Evolutionary conservation across 345 rosid genomes (phyloP), one percentile per base, ranked within the genome.

Genomic region (Bruguiera sexangula): DNA sequence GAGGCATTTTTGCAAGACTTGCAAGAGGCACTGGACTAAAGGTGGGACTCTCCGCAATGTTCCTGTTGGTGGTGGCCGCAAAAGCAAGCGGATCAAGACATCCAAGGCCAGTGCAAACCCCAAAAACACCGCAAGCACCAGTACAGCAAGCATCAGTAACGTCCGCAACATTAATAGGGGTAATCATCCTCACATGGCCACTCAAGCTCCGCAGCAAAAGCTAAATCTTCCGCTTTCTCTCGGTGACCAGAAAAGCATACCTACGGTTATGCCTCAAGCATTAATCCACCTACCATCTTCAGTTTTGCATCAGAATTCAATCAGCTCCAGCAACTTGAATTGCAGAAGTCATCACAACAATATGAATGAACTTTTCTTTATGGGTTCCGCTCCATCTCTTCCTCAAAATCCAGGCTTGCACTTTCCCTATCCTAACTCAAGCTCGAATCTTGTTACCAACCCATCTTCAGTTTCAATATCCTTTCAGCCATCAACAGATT

Each of bases 1-100:
- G 37, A 82, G 97, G 69, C 86, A 93, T 79, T 85, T 87, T 50
- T 93, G 98, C 85, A 93, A 87, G 85, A n/a, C 86, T 74, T 91
- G 98, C 79, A 85, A 88, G 83, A 84, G 98, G 73, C 94, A 93
- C 78, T 93, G 98, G 98, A 93, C 96, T 6, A 82, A 87, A 86
- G 98, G 98, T 69, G 98, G 98, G 29, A 86, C 89, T 65, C 86
- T 90, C 48, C 80, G 96, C 26, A 93, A 90, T 66, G 96, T 93
- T 69, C 98, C 97, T 15, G 84, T 86, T 0, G 97, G 98, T 16
- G 97, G 97, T 62, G 92, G 91, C 67, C 92, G 92, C 34, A 93
- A 93, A 78, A 89, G 83, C 76, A 87, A 89, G 85, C 82, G 89
- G 11, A 78, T 61, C 15, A 85, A 82, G 67, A 53, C 82, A 6